Evolutionary conservation across 805 yeast genomes (phyloP).

Genomic region (Candida michaelii): DNA sequence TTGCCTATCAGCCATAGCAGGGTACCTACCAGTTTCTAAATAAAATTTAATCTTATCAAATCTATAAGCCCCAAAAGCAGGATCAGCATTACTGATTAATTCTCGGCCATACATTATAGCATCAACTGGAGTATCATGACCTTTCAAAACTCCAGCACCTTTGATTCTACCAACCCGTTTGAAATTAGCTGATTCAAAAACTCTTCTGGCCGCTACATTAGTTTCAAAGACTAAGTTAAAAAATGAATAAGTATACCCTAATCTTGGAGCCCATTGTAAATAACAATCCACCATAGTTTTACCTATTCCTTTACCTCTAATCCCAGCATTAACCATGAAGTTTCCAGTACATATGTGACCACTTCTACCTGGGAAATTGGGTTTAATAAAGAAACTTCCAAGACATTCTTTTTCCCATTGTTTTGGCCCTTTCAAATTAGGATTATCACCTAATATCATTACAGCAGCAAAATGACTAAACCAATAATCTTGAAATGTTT

Average conservation of each 20-base stretch:
- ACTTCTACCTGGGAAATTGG: slow-evolving; percentile 90
- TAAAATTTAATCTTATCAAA: slow-evolving; percentile 79
- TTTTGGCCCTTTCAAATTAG: slow-evolving; percentile 46
- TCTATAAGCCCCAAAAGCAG: slow-evolving; percentile 52
- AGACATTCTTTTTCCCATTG: slow-evolving; percentile 94
- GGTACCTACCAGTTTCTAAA: slow-evolving; percentile 82
- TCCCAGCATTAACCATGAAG: slow-evolving; percentile 88
- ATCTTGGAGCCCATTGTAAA: slow-evolving; percentile 84
- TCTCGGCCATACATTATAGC: slow-evolving; percentile 84
- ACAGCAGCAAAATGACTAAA: slow-evolving; percentile 80
- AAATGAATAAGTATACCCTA: slow-evolving; percentile 82
- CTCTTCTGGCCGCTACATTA: slow-evolving; percentile 76
- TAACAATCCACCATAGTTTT: slow-evolving; percentile 79
- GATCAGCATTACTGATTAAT: slow-evolving; percentile 55
- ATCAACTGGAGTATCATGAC: slow-evolving; percentile 82
- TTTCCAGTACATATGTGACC: slow-evolving; percentile 91
- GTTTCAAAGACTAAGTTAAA: slow-evolving; percentile 88
- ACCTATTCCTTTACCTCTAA: slow-evolving; percentile 90
- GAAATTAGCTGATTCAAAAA: slow-evolving; percentile 76
- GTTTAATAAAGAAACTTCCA: slow-evolving; percentile 82
- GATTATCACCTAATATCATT: slow-evolving; percentile 73
- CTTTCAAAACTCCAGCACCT: slow-evolving; percentile 86
- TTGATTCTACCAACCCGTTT: slow-evolving; percentile 76
- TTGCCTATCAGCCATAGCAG: slow-evolving; percentile 74
- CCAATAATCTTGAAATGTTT: slow-evolving; percentile 84